Percentiles rank a stretch among this genome's conserved stretches.
Conservation (phyloP, 352 stramenopile genomes). For the Pythium vanterpoolii region DNA sequence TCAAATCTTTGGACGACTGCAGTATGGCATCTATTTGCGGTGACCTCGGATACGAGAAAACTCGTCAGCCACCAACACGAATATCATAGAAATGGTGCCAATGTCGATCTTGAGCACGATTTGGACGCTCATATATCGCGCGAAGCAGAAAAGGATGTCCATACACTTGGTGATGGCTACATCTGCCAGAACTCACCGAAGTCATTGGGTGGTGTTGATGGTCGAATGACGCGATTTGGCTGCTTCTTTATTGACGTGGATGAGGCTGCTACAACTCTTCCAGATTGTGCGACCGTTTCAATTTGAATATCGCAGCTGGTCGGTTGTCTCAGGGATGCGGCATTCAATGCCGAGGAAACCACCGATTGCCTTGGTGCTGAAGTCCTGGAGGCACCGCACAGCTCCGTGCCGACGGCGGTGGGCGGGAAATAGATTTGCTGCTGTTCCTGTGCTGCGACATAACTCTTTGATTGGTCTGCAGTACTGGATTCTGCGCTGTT, state of each 20-base stretch:
- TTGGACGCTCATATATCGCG: too few species aligned
- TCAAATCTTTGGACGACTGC: too few species aligned
- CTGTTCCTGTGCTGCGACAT: neutral
- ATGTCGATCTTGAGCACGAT: too few species aligned
- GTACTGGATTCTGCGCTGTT: neutral
- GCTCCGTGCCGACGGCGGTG: neutral
- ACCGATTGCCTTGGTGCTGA: neutral
- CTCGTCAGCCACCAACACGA: too few species aligned
- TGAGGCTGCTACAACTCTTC: neutral
- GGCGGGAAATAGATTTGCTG: neutral
- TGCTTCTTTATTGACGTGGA: neutral
- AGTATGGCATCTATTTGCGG: too few species aligned
- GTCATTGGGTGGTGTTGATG: neutral
- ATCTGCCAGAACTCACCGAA: constrained; percentile 24
- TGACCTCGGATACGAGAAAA: too few species aligned
- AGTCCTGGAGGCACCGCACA: neutral
- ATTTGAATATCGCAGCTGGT: neutral
- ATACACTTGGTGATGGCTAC: neutral
- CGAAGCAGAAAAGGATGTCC: neutral
- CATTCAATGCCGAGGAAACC: neutral
- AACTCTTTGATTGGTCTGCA: neutral
- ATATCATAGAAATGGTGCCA: too few species aligned
- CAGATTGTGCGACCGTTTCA: neutral
- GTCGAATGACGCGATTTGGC: neutral
- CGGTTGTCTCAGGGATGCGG: neutral